Base-by-base conservation (phyloP, 768 basidiomycete species). In the Termitomyces sp. region DNA sequence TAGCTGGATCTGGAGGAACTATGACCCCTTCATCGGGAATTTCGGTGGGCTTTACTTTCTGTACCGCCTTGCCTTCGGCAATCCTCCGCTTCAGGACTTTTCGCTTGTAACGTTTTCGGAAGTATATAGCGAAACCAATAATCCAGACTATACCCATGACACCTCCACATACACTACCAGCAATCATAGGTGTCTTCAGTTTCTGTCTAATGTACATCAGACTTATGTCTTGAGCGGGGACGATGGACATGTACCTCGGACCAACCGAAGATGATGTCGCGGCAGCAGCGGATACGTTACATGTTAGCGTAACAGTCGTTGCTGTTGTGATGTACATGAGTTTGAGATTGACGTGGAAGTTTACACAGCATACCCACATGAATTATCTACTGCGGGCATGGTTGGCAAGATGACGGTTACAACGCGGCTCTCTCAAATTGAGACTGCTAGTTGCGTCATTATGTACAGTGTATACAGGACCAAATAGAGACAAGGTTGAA, bases 1-100 rank as follows among this genome's bases (percentile, higher is more conserved):
- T 73, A 40, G 84, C 85, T n/a, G 85, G 84, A 67, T 87, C 85
- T 1, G 84, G 84, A 19, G 84, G 84, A 19, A 85, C 81, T 50
- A 85, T 73, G 54, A 83, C 71, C 46, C 70, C 76, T 61, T 80
- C 77, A 52, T 74, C 70, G 17, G 72, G 68, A 45, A 69, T 66
- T 48, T 70, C 67, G 53, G 73, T 61, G 54, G 72, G 70, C 63
- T 75, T 77, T 52, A 64, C 66, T 53, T 71, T 65, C 17, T 77
- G 75, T 55, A 74, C 65, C 3, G 72, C 69, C 62, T 74, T 75
- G 32, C 81, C 81, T n/a, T 72, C 71, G 8, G 70, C 74, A 47
- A 76, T 70, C 37, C 68, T 66, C 12, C 73, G 72, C 30, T 81
- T 80, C 50, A 73, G 67, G 57, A 74, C 67, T 64, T 79, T 80